Evolutionary conservation across 2,329 filamentous ascomycete genomes (phyloP).

Genomic region (Diaporthe sp.): DNA sequence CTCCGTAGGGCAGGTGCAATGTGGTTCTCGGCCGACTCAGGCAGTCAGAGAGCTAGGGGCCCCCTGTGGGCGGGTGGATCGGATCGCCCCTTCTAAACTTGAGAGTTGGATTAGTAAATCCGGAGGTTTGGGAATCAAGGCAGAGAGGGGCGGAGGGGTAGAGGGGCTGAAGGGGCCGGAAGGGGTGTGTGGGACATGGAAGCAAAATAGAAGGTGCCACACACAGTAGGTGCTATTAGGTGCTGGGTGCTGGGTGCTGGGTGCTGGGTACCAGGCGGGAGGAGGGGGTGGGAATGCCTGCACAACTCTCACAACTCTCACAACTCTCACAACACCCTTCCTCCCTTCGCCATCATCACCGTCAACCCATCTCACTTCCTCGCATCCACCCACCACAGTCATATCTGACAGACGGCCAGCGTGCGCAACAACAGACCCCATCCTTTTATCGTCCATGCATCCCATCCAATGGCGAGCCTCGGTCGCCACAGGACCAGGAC

Average conservation of each 20-base stretch:
- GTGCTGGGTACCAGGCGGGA: neutral
- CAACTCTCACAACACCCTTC: neutral
- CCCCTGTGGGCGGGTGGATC: slow-evolving; percentile 4
- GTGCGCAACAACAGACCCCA: neutral
- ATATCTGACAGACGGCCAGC: neutral
- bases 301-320: slow-evolving; percentile 5
- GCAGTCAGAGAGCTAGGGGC: slow-evolving; percentile 6
- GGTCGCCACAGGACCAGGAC: too few species aligned
- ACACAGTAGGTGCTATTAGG: too few species aligned
- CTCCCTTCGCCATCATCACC: neutral
- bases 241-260: too few species aligned
- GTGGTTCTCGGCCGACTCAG: slow-evolving; percentile 21
- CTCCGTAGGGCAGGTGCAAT: slow-evolving; percentile 16
- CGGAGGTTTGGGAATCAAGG: slow-evolving; percentile 18
- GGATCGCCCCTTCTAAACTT: slow-evolving; percentile 22
- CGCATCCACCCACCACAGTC: neutral
- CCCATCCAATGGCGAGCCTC: neutral
- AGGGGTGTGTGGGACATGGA: neutral
- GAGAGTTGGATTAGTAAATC: neutral
- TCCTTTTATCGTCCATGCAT: neutral
- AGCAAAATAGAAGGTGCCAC: neutral
- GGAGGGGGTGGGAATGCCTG: neutral
- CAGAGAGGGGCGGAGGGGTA: neutral
- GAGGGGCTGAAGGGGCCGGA: neutral
- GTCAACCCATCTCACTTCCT: too few species aligned